phyloP scores from a whole-genome alignment of 2,329 filamentous ascomycete genomes.

The Myriosclerotinia curreyana region DNA sequence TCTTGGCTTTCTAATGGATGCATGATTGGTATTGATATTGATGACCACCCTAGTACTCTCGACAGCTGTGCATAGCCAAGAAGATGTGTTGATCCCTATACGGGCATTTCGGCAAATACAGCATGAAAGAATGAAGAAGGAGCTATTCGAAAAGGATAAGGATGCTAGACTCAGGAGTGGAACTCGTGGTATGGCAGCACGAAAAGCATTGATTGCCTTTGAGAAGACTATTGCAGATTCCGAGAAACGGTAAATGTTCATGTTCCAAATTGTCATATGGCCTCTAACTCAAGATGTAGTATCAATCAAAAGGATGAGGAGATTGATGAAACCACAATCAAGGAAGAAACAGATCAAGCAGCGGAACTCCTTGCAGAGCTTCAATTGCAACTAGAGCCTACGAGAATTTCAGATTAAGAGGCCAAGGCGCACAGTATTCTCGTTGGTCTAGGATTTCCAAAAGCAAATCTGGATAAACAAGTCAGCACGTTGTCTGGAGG shows the following conservation, averaged over 20 bases:
- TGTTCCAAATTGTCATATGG: background rate
- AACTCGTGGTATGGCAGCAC: constrained; percentile 67
- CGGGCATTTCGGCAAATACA: constrained; percentile 59
- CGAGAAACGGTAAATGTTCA: constrained; percentile 34
- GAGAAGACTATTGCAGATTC: constrained; percentile 64
- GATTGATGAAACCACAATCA: constrained; percentile 55
- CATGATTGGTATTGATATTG: background rate
- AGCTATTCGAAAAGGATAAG: constrained; percentile 67
- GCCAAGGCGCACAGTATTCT: constrained; percentile 64
- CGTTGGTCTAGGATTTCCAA: constrained; percentile 56
- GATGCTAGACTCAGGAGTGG: constrained; percentile 73
- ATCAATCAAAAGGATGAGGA: constrained; percentile 53
- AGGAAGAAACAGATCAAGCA: constrained; percentile 66
- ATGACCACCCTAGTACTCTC: constrained; percentile 49
- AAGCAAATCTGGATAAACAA: constrained; percentile 56
- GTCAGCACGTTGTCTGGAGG: constrained; percentile 71
- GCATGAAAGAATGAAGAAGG: constrained; percentile 59
- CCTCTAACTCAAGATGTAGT: constrained; percentile 29
- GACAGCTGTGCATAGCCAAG: constrained; percentile 53
- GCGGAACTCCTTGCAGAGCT: constrained; percentile 67
- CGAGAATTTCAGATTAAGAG: constrained; percentile 63
- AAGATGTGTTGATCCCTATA: constrained; percentile 57
- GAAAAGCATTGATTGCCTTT: constrained; percentile 68
- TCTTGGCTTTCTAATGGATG: constrained; percentile 7
- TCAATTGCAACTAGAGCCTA: constrained; percentile 64